Base-by-base conservation (phyloP, 2,329 filamentous ascomycete genomes). In the Trichophyton verrucosum region DNA sequence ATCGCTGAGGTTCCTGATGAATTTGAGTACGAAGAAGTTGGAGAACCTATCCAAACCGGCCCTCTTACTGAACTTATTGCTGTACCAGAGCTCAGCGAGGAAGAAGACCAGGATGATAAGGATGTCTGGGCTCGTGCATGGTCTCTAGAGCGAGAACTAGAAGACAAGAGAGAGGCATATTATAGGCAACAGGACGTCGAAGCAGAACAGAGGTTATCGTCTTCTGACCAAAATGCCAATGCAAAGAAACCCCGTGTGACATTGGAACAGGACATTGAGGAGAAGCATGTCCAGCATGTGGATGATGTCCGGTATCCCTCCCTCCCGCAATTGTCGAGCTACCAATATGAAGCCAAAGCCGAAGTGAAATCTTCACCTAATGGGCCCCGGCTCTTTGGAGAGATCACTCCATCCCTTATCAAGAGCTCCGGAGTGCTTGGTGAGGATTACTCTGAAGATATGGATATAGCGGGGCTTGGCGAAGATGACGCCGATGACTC, bases 361-460 rank as follows among this genome's bases (percentile, higher is more conserved):
- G 42, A 62, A 17, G n/a, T 58, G 22, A 61, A 63, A 60, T 33
- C 60, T 30, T 56, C 64, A 67, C 65, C 38, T 66, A 71, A 55
- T 17, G 56, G 47, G 11, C 59, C 57, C 30, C 80, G 80, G 57
- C 73, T 86, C 4, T 86, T 86, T 67, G 83, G 83, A 11, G 83
- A 86, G 68, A 82, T 86, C 64, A 79, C 79, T 9, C 72, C 77
- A 30, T 82, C 82, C 20, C 79, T 79, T 9, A 67, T 85, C 13
- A 73, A 76, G 57, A 82, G 78, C 67, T 82, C 82, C 15, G 77
- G 77, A 11, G 70, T 77, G 20, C 69, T 83, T 22, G 76, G 70
- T 33, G 60, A 68, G 27, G 66, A 71, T 42, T 36, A 67, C 8
- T 64, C 68, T 58, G 59, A 22, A 11, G 68, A 65, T 2, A 71